Base-by-base conservation (phyloP, 768 basidiomycete species). In the Lentinula edodes region DNA sequence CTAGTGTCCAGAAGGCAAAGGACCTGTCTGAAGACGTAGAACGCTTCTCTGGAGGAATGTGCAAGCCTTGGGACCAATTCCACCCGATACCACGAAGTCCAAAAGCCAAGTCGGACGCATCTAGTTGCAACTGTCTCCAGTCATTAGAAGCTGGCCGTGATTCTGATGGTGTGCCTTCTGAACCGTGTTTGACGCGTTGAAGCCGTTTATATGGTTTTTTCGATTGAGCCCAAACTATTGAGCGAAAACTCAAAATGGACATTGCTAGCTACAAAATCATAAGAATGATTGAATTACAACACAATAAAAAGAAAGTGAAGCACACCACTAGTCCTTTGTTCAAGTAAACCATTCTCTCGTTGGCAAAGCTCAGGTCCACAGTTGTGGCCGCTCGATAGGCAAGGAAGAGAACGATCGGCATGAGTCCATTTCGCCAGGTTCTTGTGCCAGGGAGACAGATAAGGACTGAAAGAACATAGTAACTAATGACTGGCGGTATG, bases 81-180 rank as follows among this genome's bases (percentile, higher is more conserved):
- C 87, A 89, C 13, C 83, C 85, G 51, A 75, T 67, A 6, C 87
- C 88, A 16, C 88, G 83, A 13, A 83, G 65, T 62, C 80, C 85
- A 65, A 71, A 73, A 28, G 63, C 64, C 18, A 89, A 75, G 58
- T 88, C 85, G 13, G 79, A 63, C 1, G 80, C 79, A 60, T 89
- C 79, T 46, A 69, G 62, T 5, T 67, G 57, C 4, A 73, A 32
- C 18, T 59, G 38, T 43, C 35, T 20, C 13, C 16, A 20, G 2
- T 58, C 51, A 5, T 28, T 3, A 15, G 58, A n/a, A 23, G 28
- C 13, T n/a, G 18, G 32, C 55, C 18, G 23, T 23, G 43, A 15
- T 34, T 55, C 60, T 28, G 23, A 61, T 28, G 52, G 76, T 39
- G 73, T 64, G 16, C 57, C 63, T 51, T 71, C 48, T 42, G n/a